Evolutionary conservation across 1,284 basidiomycete genomes (phyloP).

Genomic region (Melampsora larici-populina): DNA sequence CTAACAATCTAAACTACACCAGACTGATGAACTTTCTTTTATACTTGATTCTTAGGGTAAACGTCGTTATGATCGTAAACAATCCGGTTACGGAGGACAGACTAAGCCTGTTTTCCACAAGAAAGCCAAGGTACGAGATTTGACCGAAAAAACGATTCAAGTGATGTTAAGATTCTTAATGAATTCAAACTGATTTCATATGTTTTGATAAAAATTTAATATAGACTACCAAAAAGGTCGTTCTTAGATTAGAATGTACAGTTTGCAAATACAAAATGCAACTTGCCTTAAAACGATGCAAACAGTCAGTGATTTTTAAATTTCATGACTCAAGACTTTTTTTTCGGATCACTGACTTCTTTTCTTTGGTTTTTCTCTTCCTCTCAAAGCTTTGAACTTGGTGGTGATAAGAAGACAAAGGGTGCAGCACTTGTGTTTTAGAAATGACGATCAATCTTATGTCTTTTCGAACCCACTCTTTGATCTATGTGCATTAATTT

Average conservation of each 20-base stretch:
- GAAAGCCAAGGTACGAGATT: conserved; percentile 66
- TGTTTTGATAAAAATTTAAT: no score
- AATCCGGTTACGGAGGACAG: conserved; percentile 99
- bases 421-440: conserved; percentile 83
- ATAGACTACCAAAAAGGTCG: conserved; percentile 99
- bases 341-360: conserved; percentile 54
- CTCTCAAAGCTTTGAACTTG: conserved; percentile 79
- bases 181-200: no score
- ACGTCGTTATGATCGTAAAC: conserved; percentile 97
- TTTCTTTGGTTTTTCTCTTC: conserved; percentile 23
- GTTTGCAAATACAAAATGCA: conserved; percentile 90
- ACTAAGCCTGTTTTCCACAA: conserved; percentile 99
- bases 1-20: no score
- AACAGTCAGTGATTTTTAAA: conserved; percentile 62
- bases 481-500: not conserved
- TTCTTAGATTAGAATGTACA: conserved; percentile 94
- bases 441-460: conserved; percentile 35
- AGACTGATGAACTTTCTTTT: not conserved
- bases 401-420: conserved; percentile 99
- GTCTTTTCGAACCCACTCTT: not conserved
- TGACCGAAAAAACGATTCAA: no score
- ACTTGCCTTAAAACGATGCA: conserved; percentile 94
- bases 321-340: no score
- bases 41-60: conserved; percentile 77
- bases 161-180: no score